These are phyloP conservation scores for Trametes coccinea DNA, from an alignment of 768 basidiomycete species.

Conservation along the genomic window DNA sequence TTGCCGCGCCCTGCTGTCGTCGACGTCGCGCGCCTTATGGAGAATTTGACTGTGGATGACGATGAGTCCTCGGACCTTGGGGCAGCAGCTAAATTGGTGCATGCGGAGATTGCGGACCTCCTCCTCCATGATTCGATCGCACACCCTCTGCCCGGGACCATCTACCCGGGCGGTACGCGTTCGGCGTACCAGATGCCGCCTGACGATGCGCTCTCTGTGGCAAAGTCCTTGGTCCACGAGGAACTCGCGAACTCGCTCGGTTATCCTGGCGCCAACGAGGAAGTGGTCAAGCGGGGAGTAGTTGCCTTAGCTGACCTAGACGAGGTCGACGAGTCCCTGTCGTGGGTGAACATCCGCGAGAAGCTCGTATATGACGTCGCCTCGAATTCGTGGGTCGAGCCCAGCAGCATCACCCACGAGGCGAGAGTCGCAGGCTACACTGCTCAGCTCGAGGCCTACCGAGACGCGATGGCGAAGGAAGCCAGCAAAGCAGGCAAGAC, in stretches of 20 bases:
- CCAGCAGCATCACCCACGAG: slow-evolving; percentile 53
- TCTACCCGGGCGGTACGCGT: slow-evolving; percentile 65
- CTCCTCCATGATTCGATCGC: slow-evolving; percentile 86
- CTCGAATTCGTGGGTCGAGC: slow-evolving; percentile 66
- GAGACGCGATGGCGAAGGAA: slow-evolving; percentile 76
- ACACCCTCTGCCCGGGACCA: slow-evolving; percentile 87
- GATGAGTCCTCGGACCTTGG: slow-evolving; percentile 42
- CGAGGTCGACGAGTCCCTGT: slow-evolving; percentile 55
- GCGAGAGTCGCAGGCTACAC: slow-evolving; percentile 65
- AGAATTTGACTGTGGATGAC: slow-evolving; percentile 55
- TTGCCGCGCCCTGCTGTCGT: slow-evolving; percentile 88
- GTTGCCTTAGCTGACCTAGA: slow-evolving; percentile 63
- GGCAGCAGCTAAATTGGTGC: slow-evolving; percentile 63
- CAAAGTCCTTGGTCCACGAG: slow-evolving; percentile 69
- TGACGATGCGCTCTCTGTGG: slow-evolving; percentile 71
- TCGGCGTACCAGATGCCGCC: slow-evolving; percentile 74
- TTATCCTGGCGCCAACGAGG: slow-evolving; percentile 78
- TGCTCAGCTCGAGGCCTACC: slow-evolving; percentile 57
- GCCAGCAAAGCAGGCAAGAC: slow-evolving; percentile 78
- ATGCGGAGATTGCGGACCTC: slow-evolving; percentile 75
- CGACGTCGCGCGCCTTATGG: slow-evolving; percentile 63
- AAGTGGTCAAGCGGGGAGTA: slow-evolving; percentile 78
- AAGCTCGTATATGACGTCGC: slow-evolving; percentile 62
- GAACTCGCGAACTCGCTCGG: slow-evolving; percentile 83
- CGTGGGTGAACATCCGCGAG: slow-evolving; percentile 71